Base-by-base conservation (phyloP, 352 stramenopile genomes). In the Aphanomyces cochlioides region DNA sequence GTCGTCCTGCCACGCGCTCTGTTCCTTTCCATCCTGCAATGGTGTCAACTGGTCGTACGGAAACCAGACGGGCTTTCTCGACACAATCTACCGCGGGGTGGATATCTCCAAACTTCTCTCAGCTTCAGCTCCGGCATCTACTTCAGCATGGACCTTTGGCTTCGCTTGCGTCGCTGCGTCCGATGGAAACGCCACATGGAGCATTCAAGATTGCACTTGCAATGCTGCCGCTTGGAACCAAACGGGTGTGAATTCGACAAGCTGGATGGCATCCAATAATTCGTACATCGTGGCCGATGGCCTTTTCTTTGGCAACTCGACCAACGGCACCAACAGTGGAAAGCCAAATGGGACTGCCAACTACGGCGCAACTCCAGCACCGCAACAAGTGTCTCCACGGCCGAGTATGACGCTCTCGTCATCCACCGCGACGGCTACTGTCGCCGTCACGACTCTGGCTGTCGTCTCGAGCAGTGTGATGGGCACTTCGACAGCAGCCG, bases 31-130 rank as follows among this genome's bases (percentile, higher is more conserved):
- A 34, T 84, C 79, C 6, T 94, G 87, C 65, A 72, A 70, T 38
- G 82, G 88, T 38, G 81, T 79, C 47, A 80, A 72, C 66, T 94
- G 87, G 87, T 83, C 90, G 69, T 94, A 93, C 74, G 58, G 73
- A 40, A 67, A 75, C 17, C 81, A 90, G 59, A 85, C 85, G 4
- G 73, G 90, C 61, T 78, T 76, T 40, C 54, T 61, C 60, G 92
- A 84, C 34, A 57, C 78, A 2, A 74, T 94, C 37, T 94, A 94
- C 43, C 28, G 28, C 28, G 28, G 28, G 1, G 28, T 28, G 28
- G 28, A 28, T 28, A 0, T 28, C 28, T 28, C 28, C 28, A 28
- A 28, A 28, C 28, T 28, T 28, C 1, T 28, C 28, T 28, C 28
- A 0, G 28, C 28, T 28, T 28, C 28, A 28, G 28, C n/a, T n/a